Evolutionary conservation across 1,284 basidiomycete genomes (phyloP).

Genomic region (Malassezia globosa): DNA sequence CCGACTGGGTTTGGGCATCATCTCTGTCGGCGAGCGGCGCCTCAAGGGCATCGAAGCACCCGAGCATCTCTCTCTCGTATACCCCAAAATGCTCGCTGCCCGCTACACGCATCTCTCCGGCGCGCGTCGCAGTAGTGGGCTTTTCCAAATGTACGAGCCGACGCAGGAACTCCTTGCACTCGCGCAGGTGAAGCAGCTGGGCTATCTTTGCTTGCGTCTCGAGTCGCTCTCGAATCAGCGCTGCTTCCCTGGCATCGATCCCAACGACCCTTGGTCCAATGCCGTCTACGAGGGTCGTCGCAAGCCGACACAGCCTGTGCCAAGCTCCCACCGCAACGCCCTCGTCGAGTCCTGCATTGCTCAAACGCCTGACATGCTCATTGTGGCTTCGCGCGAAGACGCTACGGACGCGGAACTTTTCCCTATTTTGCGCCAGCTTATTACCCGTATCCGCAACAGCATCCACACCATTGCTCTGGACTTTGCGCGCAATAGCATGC

Average conservation of each 20-base stretch:
- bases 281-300: neutral
- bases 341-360: conserved; percentile 30
- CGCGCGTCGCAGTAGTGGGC: conserved; percentile 51
- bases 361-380: conserved; percentile 34
- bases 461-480: conserved; percentile 6
- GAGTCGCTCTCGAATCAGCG: conserved; percentile 65
- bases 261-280: neutral
- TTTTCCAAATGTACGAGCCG: conserved; percentile 45
- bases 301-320: neutral
- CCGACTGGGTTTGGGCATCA: conserved; percentile 62
- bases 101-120: conserved; percentile 51
- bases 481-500: neutral
- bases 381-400: conserved; percentile 39
- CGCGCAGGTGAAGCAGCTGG: conserved; percentile 66
- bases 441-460: conserved; percentile 37
- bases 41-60: conserved; percentile 74
- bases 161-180: conserved; percentile 58
- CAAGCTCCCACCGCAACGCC: conserved; percentile 15
- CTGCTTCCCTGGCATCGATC: conserved; percentile 49
- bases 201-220: conserved; percentile 64
- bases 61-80: conserved; percentile 72
- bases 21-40: conserved; percentile 74
- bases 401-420: conserved; percentile 43
- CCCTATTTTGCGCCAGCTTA: conserved; percentile 35
- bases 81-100: conserved; percentile 64